phyloP scores from a whole-genome alignment of 805 yeast species.

The Starmera quercuum region DNA sequence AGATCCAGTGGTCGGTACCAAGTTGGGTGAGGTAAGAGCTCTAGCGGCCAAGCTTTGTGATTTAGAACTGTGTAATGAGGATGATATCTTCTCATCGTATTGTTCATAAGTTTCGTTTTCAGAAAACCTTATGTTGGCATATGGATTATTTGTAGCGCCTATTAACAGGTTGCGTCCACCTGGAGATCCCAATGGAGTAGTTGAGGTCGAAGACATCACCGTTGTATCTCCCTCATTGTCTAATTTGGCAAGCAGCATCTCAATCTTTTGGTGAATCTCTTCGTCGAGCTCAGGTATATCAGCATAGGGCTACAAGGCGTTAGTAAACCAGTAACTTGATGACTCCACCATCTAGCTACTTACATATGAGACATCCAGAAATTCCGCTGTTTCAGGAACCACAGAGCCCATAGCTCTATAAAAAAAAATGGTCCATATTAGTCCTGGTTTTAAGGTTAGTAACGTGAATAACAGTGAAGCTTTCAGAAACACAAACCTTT shows the following conservation, averaged over 20 bases:
- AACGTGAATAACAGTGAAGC: slow-evolving; percentile 1
- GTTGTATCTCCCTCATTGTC: slow-evolving; percentile 9
- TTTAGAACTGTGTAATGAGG: slow-evolving; percentile 7
- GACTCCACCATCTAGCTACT: slow-evolving; percentile 4
- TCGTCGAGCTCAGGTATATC: slow-evolving; percentile 42
- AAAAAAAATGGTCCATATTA: slow-evolving; percentile 62
- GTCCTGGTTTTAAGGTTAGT: slow-evolving; percentile 26
- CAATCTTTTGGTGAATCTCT: slow-evolving; percentile 28
- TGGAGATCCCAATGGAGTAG: slow-evolving; percentile 12
- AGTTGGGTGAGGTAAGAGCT: slow-evolving; percentile 1
- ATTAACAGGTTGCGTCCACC: slow-evolving; percentile 10
- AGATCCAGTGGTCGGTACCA: neutral
- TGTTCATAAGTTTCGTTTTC: slow-evolving; percentile 5
- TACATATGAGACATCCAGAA: slow-evolving; percentile 48
- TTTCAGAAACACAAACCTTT: slow-evolving; percentile 31
- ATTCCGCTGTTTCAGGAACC: slow-evolving; percentile 46
- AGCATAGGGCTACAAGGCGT: slow-evolving; percentile 27
- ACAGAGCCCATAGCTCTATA: slow-evolving; percentile 62
- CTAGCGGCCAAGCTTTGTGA: neutral
- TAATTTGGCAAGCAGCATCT: slow-evolving; percentile 21
- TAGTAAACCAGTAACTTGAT: neutral
- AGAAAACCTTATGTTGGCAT: slow-evolving; percentile 10
- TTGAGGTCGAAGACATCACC: slow-evolving; percentile 1
- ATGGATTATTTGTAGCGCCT: slow-evolving; percentile 14
- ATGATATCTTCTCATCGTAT: slow-evolving; percentile 9